Evolutionary conservation across 2,329 filamentous ascomycete species (phyloP).

Genomic region (Neofusicoccum laricinum): DNA sequence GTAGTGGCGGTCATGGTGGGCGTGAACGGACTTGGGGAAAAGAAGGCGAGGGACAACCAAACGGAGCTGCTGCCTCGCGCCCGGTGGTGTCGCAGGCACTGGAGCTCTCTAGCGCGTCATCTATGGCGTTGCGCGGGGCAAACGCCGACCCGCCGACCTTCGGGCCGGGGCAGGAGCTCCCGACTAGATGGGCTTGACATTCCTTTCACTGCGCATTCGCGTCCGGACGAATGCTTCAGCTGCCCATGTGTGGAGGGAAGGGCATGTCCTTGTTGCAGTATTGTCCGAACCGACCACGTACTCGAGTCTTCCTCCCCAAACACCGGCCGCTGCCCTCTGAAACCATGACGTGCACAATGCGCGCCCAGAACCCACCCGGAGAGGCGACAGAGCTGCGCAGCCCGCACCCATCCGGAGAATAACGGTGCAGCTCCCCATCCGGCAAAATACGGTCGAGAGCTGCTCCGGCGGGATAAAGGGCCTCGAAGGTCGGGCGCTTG

Average conservation of each 20-base stretch:
- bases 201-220: no score
- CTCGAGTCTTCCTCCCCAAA: no score
- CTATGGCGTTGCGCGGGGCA: conserved; percentile 7
- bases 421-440: neutral
- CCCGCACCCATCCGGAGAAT: neutral
- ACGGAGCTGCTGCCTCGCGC: neutral
- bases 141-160: conserved; percentile 10
- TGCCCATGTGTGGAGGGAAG: no score
- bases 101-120: conserved; percentile 14
- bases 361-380: conserved; percentile 1
- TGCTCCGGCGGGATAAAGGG: neutral
- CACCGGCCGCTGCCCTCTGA: no score
- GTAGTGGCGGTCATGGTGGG: conserved; percentile 32
- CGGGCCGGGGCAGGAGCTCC: conserved; percentile 14
- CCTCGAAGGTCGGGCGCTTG: neutral
- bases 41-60: neutral
- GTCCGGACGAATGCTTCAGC: no score
- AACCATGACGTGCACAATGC: no score
- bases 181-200: no score
- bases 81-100: neutral
- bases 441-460: neutral
- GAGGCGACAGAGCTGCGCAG: neutral
- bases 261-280: no score
- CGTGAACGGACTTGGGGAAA: neutral
- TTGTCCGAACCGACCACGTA: no score